Percentiles rank a stretch among this genome's conserved stretches.
phyloP scores from a whole-genome alignment of 495 filamentous ascomycete species.

The Trichocladium antarcticum region DNA sequence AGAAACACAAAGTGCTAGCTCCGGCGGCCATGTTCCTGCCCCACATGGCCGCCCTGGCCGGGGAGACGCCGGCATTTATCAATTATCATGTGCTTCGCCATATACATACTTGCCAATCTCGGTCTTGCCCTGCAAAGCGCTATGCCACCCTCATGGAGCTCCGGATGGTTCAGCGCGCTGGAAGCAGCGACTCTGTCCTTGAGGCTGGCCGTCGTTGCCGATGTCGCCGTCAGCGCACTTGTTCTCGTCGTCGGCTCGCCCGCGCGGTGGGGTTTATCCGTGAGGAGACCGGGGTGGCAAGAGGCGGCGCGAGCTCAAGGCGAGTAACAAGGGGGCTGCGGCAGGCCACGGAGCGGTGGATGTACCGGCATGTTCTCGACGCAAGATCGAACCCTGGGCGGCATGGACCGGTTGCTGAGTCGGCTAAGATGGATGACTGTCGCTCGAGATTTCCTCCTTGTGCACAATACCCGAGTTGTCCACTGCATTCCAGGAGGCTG shows the following conservation, averaged over 20 bases:
- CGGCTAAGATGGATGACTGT: no score
- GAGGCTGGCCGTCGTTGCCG: conserved; percentile 49
- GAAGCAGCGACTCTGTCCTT: conserved; percentile 48
- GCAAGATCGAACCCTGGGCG: no score
- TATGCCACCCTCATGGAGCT: conserved; percentile 52
- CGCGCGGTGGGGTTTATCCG: conserved; percentile 29
- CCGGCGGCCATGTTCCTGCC: neutral
- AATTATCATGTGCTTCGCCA: conserved; percentile 46
- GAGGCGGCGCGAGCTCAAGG: conserved; percentile 24
- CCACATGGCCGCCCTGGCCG: conserved; percentile 47
- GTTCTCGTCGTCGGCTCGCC: conserved; percentile 29
- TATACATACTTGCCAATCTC: conserved; percentile 53
- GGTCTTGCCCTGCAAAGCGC: conserved; percentile 50
- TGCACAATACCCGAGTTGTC: no score
- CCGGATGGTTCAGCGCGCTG: conserved; percentile 51
- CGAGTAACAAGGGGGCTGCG: conserved; percentile 20
- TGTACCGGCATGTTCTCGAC: no score
- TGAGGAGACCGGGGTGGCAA: conserved; percentile 33
- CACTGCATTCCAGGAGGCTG: no score
- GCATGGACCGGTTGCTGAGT: no score
- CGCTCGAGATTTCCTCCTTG: no score
- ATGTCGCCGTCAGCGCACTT: conserved; percentile 44
- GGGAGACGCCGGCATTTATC: conserved; percentile 50
- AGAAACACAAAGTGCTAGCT: neutral
- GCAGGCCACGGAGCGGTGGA: no score